These are phyloP conservation scores for Parastagonospora avenae DNA, from an alignment of 2,329 filamentous ascomycete genomes.

Conservation along the genomic window DNA sequence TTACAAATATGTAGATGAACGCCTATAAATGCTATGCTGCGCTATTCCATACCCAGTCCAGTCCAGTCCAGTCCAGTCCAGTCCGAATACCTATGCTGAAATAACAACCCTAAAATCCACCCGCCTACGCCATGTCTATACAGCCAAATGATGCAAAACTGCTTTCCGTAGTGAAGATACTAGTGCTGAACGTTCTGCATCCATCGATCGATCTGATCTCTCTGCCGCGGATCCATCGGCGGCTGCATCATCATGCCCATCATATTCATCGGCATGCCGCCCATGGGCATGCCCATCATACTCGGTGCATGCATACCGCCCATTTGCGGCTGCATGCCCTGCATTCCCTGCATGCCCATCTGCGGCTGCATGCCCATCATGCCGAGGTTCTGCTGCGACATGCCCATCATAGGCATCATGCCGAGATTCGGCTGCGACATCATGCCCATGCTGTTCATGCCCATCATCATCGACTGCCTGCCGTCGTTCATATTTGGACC, in stretches of 20 bases:
- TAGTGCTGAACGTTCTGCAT: constrained; percentile 51
- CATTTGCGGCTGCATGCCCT: constrained; percentile 23
- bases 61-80: no score
- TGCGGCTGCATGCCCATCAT: constrained; percentile 14
- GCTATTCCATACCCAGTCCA: no score
- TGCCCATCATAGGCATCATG: constrained; percentile 7
- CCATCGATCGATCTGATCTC: constrained; percentile 66
- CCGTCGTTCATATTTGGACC: background rate
- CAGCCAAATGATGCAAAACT: no score
- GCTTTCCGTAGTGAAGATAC: background rate
- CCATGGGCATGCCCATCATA: constrained; percentile 17
- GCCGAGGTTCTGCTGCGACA: constrained; percentile 6
- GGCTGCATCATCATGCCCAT: constrained; percentile 28
- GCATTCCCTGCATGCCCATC: constrained; percentile 21
- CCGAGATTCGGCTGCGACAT: constrained; percentile 8
- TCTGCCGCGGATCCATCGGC: constrained; percentile 55
- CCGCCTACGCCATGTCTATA: no score
- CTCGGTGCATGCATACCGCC: constrained; percentile 2
- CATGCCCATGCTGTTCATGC: constrained; percentile 24
- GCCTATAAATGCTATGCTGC: no score
- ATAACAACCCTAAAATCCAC: no score
- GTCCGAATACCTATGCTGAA: no score
- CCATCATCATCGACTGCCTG: background rate
- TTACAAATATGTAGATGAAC: no score
- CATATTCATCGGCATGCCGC: constrained; percentile 27